These are phyloP conservation scores for Citeromyces matritensis DNA, from an alignment of 805 yeast species.

Conservation along the genomic window DNA sequence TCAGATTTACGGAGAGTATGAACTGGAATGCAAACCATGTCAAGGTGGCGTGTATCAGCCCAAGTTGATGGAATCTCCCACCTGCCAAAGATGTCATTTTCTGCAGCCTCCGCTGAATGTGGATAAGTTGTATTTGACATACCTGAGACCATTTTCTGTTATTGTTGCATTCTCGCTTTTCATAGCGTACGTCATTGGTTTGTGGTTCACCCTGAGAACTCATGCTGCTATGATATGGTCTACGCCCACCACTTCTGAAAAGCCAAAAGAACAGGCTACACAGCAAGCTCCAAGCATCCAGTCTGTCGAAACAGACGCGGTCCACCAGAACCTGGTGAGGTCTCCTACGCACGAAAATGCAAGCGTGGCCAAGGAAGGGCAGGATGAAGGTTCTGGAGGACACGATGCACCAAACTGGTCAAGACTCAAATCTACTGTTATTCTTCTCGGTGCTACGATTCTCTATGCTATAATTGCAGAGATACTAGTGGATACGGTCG, in stretches of 20 bases:
- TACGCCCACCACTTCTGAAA: slow-evolving; percentile 32
- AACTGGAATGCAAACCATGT: slow-evolving; percentile 56
- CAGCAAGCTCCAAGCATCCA: neutral
- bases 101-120: slow-evolving; percentile 61
- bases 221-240: slow-evolving; percentile 97
- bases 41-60: slow-evolving; percentile 6
- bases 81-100: slow-evolving; percentile 61
- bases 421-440: slow-evolving; percentile 65
- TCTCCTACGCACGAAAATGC: slow-evolving; percentile 1
- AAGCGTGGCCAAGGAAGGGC: slow-evolving; percentile 5
- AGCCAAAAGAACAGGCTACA: slow-evolving; percentile 5
- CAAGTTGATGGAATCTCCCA: slow-evolving; percentile 12
- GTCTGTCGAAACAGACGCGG: neutral
- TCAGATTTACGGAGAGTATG: slow-evolving; percentile 81
- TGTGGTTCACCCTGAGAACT: slow-evolving; percentile 85
- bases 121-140: slow-evolving; percentile 46
- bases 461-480: slow-evolving; percentile 91
- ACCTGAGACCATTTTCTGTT: slow-evolving; percentile 72
- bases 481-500: slow-evolving; percentile 84
- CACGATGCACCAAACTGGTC: slow-evolving; percentile 99
- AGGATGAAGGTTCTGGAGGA: slow-evolving; percentile 30
- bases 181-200: slow-evolving; percentile 74
- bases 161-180: slow-evolving; percentile 72
- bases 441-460: slow-evolving; percentile 70
- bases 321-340: slow-evolving; percentile 1